Evolutionary conservation across 176 grass and related monocot species (phyloP).

Genomic region (Carex pumila): DNA sequence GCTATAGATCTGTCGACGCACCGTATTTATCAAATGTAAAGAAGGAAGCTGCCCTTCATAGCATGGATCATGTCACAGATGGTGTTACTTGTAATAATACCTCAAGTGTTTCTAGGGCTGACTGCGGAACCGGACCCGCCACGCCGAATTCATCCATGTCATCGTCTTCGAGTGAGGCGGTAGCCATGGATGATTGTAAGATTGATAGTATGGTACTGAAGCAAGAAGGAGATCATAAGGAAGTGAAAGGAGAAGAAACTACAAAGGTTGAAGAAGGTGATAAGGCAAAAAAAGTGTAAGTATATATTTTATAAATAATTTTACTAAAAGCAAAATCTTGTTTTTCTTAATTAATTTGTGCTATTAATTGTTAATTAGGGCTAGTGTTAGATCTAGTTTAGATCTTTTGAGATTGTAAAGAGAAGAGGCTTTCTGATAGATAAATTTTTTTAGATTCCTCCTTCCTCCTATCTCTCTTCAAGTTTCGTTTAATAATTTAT

Average conservation of each 20-base stretch:
- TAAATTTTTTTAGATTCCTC: neutral
- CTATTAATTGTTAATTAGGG: neutral
- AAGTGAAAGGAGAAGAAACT: conserved; percentile 31
- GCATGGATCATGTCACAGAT: neutral
- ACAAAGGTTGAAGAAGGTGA: conserved; percentile 36
- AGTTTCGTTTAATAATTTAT: conserved; percentile 20
- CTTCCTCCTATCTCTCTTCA: conserved; percentile 9
- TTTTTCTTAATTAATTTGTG: neutral
- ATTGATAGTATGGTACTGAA: conserved; percentile 7
- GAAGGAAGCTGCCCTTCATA: neutral
- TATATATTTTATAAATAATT: conserved; percentile 1
- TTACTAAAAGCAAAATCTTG: conserved; percentile 3
- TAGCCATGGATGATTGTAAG: conserved; percentile 21
- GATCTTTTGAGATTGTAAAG: conserved; percentile 1
- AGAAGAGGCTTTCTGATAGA: neutral
- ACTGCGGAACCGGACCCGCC: conserved; percentile 28
- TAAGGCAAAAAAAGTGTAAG: conserved; percentile 80
- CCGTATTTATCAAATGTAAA: neutral
- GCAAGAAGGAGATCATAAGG: conserved; percentile 51
- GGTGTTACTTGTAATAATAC: neutral
- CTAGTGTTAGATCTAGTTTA: conserved; percentile 13
- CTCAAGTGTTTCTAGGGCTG: neutral
- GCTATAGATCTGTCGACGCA: conserved; percentile 21
- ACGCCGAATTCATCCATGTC: conserved; percentile 88
- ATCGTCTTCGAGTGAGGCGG: conserved; percentile 60